Conservation (phyloP, 73 alveolate species). For the Symbiodinium natans region DNA sequence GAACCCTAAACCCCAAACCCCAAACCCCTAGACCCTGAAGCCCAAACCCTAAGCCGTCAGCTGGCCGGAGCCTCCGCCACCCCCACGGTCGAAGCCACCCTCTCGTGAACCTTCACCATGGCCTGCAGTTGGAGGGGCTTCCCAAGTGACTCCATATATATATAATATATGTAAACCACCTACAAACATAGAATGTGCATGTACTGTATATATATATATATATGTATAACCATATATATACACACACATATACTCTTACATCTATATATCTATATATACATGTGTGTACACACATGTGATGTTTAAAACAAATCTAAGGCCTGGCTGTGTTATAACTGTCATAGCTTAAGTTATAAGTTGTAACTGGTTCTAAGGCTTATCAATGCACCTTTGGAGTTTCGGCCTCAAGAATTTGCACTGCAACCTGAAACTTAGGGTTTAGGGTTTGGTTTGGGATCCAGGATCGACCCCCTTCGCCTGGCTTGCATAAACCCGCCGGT, state of each 20-base stretch:
- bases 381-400: background rate
- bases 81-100: constrained; percentile 32
- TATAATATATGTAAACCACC: background rate
- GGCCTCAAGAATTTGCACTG: background rate
- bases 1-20: background rate
- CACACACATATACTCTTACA: too few relatives aligned
- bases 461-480: constrained; percentile 5
- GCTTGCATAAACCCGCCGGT: constrained; percentile 42
- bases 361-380: background rate
- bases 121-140: background rate
- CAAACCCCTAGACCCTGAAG: background rate
- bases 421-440: background rate
- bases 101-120: constrained; percentile 40
- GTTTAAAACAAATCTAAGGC: background rate
- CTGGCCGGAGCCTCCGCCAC: constrained; percentile 57
- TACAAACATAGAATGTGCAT: background rate
- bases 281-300: background rate
- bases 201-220: too few relatives aligned
- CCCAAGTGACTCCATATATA: background rate
- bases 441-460: background rate
- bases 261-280: too few relatives aligned
- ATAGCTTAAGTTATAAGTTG: too few relatives aligned
- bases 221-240: too few relatives aligned
- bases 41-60: too few relatives aligned
- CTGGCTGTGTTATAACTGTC: background rate